phyloP scores from a whole-genome alignment of 768 basidiomycete genomes.

The Naganishia vishniacii region DNA sequence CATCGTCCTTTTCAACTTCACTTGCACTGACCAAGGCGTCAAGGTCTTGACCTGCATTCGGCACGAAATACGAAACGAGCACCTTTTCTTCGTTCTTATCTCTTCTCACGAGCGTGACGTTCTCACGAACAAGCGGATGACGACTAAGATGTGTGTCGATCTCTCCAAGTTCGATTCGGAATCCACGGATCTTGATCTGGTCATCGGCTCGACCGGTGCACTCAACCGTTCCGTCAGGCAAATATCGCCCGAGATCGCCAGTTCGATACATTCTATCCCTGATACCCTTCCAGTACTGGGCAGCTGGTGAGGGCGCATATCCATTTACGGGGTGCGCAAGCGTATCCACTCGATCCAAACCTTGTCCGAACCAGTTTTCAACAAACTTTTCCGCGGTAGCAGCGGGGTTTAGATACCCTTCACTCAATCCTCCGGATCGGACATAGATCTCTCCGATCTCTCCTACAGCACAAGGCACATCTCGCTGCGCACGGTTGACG shows the following conservation, averaged over 20 bases:
- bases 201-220: slow-evolving; percentile 96
- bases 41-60: slow-evolving; percentile 62
- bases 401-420: slow-evolving; percentile 80
- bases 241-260: slow-evolving; percentile 91
- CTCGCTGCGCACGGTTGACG: slow-evolving; percentile 81
- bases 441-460: slow-evolving; percentile 99
- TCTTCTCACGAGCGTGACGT: slow-evolving; percentile 89
- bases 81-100: slow-evolving; percentile 99
- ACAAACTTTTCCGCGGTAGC: slow-evolving; percentile 90
- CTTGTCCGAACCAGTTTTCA: slow-evolving; percentile 75
- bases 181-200: slow-evolving; percentile 98
- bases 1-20: slow-evolving; percentile 50
- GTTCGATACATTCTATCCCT: slow-evolving; percentile 97
- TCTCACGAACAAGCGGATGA: slow-evolving; percentile 90
- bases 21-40: slow-evolving; percentile 57
- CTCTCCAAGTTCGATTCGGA: slow-evolving; percentile 96
- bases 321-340: slow-evolving; percentile 51
- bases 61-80: slow-evolving; percentile 93
- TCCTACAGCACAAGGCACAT: slow-evolving; percentile 81
- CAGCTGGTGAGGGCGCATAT: slow-evolving; percentile 56
- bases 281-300: slow-evolving; percentile 84
- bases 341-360: slow-evolving; percentile 61
- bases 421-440: slow-evolving; percentile 87
- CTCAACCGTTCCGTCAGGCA: slow-evolving; percentile 86
- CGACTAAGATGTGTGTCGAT: slow-evolving; percentile 93